Base-by-base conservation (phyloP, 73 alveolate genomes). In the Halteria grandinella region DNA sequence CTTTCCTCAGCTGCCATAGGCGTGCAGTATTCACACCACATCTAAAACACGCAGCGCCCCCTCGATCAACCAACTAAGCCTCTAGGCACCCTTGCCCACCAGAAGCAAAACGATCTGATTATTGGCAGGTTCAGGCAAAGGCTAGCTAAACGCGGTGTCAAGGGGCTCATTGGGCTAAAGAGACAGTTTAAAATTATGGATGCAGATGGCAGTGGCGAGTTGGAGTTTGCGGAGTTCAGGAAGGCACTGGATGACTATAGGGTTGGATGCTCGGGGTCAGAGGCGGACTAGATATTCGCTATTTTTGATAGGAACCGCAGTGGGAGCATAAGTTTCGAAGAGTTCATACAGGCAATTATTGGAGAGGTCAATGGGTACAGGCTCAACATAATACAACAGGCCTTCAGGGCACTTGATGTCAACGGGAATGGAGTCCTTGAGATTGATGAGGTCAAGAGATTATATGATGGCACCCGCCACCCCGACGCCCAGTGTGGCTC, bases 401-500 rank as follows among this genome's bases (percentile, higher is more conserved):
- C 87, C 28, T 91, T 86, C 79, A 64, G 72, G 55, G 52, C 55
- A 40, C 45, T 91, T 49, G 92, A 91, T 63, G 84, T 32, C 20
- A 79, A 76, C 71, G 74, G 75, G 51, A 89, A 66, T 78, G 96
- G 92, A 0, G 69, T 51, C 36, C 63, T 88, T 59, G 95, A 83
- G 45, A 55, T 86, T 62, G 91, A 83, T 37, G 91, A 87, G 45
- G 76, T 91, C 27, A 55, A 63, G 40, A 27, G 21, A 18, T 27
- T 41, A 17, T 87, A 69, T 45, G 76, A 81, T 27, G 85, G 91
- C 0, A n/a, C 81, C 12, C 72, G 89, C 49, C 97, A 93, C 75
- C 96, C 98, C 12, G 98, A 91, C 40, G 98, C 87, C 15, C 49
- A 57, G 66, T 31, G 79, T 25, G 96, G 95, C 44, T 71, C 55